Evolutionary conservation across 768 basidiomycete species (phyloP), one percentile per base, ranked within the genome.

Genomic region (Chiua virens): DNA sequence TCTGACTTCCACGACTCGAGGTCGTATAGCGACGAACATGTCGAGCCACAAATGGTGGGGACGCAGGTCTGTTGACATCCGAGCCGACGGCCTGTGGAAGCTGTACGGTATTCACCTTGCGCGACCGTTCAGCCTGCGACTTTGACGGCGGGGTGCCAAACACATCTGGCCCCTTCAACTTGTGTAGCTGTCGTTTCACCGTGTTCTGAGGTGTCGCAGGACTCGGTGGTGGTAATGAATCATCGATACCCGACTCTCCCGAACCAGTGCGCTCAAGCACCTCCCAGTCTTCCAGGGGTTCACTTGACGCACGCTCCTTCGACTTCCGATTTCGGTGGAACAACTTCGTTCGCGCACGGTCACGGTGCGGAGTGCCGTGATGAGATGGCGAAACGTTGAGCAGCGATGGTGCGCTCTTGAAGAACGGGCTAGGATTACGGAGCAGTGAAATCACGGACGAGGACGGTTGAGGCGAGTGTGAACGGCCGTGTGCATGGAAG

Each of bases 251-350:
- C 18, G 66, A 64, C 43, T 61, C 60, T n/a, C 43, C 56, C 34
- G 67, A 69, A 15, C 54, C 60, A 15, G 64, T 58, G 22, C 58
- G 55, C 43, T 71, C 69, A 27, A 69, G 59, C 20, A 69, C 49
- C 49, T 69, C 67, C 67, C 67, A 69, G 20, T 69, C 67, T 3
- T 71, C 63, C 28, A 71, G 57, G 30, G 60, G 66, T 42, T 68
- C 67, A 4, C 63, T 69, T n/a, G 65, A 63, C 1, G 65, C 60
- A 53, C 65, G 67, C 53, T 69, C 67, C 50, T 69, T 69, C 18
- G 69, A 65, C 54, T 69, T 69, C 39, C 69, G 60, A 50, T 67
- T 69, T 36, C 69, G 60, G 49, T 71, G 67, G 45, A 69, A 69
- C 23, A 70, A n/a, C 28, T 70, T 68, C 8, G 65, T 47, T 35